Evolutionary conservation across 257 asterid genomes (phyloP), one percentile per base, ranked within the genome.

Genomic region (Marsdenia floribunda): DNA sequence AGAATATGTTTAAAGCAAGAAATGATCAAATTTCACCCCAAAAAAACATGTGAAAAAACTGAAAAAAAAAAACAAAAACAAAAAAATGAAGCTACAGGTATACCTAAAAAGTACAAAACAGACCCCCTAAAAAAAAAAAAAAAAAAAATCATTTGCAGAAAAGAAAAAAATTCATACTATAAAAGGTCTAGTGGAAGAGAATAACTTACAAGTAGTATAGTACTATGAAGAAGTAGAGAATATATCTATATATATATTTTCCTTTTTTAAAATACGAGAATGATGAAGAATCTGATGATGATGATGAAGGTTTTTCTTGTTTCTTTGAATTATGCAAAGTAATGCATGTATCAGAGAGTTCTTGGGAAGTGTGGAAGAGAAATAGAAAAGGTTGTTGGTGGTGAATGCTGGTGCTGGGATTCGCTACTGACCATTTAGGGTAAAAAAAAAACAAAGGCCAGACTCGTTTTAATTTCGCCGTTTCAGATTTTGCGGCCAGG

Each of bases 401-500:
- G 18, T 6, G 81, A 80, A 76, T 37, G 72, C 60, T 33, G 71
- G 74, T 68, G 63, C 79, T 78, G 89, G 85, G 85, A 83, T 82
- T 82, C 78, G 81, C 54, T 53, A 71, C 58, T 24, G 80, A 16
- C 63, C 72, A 86, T 57, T 84, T 84, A 82, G 76, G 75, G 67
- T 72, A 37, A 6, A 44, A 44, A 6, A 44, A 44, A 44, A 44
- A 44, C 1, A 29, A 29, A 29, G 49, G 49, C 13, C 49, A 44
- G 49, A 44, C 6, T 24, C 64, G 73, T 47, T 75, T 29, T 71
- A n/a, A 64, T 16, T 60, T 73, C 83, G 80, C 78, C 84, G 83
- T 72, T 84, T 86, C 87, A 81, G 82, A 69, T 85, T 76, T 77
- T 73, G 65, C 75, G 83, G 80, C 80, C 76, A 76, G 82, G 77